phyloP scores from a whole-genome alignment of 352 stramenopile genomes.

The Elongisporangium prolatum region DNA sequence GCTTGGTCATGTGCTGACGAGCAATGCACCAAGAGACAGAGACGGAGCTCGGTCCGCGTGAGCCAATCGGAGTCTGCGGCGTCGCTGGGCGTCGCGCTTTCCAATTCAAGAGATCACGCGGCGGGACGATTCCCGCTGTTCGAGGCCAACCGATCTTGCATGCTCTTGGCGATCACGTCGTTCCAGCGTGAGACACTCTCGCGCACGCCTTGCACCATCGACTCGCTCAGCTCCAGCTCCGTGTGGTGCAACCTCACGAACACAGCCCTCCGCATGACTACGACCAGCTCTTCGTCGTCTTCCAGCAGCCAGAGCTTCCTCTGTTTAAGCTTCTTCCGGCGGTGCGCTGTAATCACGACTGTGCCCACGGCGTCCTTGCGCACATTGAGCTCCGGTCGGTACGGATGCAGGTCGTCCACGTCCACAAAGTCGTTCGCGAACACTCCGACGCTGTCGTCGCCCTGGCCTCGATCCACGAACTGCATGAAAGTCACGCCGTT shows the following conservation, averaged over 20 bases:
- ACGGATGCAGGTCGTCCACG: conserved; percentile 31
- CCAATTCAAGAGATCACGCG: background rate
- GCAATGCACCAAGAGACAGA: background rate
- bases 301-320: too few species aligned
- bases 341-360: conserved; percentile 16
- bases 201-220: conserved; percentile 21
- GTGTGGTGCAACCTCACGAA: conserved; percentile 27
- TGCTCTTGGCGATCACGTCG: conserved; percentile 28
- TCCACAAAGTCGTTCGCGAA: conserved; percentile 32
- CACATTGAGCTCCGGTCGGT: conserved; percentile 13
- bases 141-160: conserved; percentile 9
- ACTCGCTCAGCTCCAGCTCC: conserved; percentile 14
- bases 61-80: background rate
- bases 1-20: background rate
- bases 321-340: conserved; percentile 2
- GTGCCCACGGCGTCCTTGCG: conserved; percentile 25
- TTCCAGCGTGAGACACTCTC: conserved; percentile 23
- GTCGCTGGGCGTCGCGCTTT: background rate
- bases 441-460: conserved; percentile 16
- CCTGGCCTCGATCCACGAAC: background rate
- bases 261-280: conserved; percentile 21
- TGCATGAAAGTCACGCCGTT: conserved; percentile 31
- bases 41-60: background rate
- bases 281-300: conserved; percentile 12
- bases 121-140: background rate